Evolutionary conservation across 164 flowering plant genomes (phyloP), one percentile per base, ranked within the genome.

Genomic region (Paratinospora sagittata): DNA sequence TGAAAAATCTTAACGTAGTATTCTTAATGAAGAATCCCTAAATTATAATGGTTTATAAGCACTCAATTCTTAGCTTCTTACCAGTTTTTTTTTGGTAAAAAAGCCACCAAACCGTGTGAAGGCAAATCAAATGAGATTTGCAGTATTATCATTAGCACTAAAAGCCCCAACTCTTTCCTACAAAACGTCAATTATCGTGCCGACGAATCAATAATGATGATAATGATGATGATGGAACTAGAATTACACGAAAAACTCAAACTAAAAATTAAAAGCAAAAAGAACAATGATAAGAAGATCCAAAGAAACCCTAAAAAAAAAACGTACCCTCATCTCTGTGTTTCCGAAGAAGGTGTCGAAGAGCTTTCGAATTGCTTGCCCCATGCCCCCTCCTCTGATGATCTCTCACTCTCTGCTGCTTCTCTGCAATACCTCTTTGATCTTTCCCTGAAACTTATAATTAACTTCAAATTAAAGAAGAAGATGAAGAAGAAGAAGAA

Each of bases 271-370:
- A 19, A 21, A 55, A 55, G 1, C 9, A 19, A 19, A 55, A 58
- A n/a, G 45, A 45, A 41, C 21, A 63, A 47, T n/a, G n/a, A 30
- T 4, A 30, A 52, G 37, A 69, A 52, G 60, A 49, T 10, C 58
- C 21, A 23, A 66, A 26, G 24, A 67, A 47, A 55, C 24, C 61
- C 61, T 26, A 67, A 30, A 30, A 30, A 30, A 30, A 4, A 30
- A 4, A 43, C 76, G 63, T 84, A 94, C 98, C 82, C 97, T 81
- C 97, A 90, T 92, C 88, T 94, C 98, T 16, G 82, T 65, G 85
- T 88, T 94, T 74, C 97, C 98, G 82, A 94, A 92, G 88, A 94
- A 92, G 78, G 91, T 60, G 66, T 94, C 98, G 81, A 92, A 94
- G 77, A 94, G 95, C 84, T 92, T 94, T 76, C 97, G 89, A 81